These are phyloP conservation scores for Botryotinia convoluta DNA, from an alignment of 2,329 filamentous ascomycete species.

Conservation along the genomic window DNA sequence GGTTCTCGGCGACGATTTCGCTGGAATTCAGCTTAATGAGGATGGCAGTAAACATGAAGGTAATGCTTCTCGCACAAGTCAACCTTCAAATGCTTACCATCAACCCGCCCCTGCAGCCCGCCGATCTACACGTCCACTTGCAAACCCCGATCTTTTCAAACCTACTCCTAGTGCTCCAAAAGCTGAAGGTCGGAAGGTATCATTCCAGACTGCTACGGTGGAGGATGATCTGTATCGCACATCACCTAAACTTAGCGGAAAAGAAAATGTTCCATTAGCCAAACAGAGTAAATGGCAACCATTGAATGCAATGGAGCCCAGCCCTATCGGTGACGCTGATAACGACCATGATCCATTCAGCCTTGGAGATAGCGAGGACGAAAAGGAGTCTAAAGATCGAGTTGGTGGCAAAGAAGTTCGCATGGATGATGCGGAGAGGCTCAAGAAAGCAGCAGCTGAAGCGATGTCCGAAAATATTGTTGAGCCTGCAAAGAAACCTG, in stretches of 20 bases:
- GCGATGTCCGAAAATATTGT: slow-evolving; percentile 45
- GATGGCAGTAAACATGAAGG: slow-evolving; percentile 56
- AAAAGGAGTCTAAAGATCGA: slow-evolving; percentile 69
- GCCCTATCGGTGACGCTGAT: slow-evolving; percentile 78
- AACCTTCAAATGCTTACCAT: slow-evolving; percentile 30
- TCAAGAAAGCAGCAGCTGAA: slow-evolving; percentile 61
- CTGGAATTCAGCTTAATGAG: slow-evolving; percentile 63
- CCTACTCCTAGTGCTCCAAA: slow-evolving; percentile 48
- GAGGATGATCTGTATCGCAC: slow-evolving; percentile 77
- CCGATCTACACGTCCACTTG: slow-evolving; percentile 61
- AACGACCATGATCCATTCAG: slow-evolving; percentile 83
- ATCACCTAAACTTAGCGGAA: slow-evolving; percentile 55
- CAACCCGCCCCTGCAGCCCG: slow-evolving; percentile 50
- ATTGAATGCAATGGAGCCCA: slow-evolving; percentile 78
- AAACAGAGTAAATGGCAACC: slow-evolving; percentile 98
- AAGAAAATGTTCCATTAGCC: slow-evolving; percentile 48
- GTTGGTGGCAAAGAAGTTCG: slow-evolving; percentile 51
- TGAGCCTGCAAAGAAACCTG: slow-evolving; percentile 33
- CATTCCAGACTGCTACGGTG: slow-evolving; percentile 53
- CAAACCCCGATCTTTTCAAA: slow-evolving; percentile 80
- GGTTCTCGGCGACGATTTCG: slow-evolving; percentile 86
- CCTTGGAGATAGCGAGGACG: slow-evolving; percentile 91
- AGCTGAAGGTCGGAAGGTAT: slow-evolving; percentile 50
- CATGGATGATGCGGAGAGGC: slow-evolving; percentile 53
- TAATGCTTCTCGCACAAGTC: background rate